These are phyloP conservation scores for Talaromyces albobiverticillius DNA, from an alignment of 2,329 filamentous ascomycete genomes.

Conservation along the genomic window DNA sequence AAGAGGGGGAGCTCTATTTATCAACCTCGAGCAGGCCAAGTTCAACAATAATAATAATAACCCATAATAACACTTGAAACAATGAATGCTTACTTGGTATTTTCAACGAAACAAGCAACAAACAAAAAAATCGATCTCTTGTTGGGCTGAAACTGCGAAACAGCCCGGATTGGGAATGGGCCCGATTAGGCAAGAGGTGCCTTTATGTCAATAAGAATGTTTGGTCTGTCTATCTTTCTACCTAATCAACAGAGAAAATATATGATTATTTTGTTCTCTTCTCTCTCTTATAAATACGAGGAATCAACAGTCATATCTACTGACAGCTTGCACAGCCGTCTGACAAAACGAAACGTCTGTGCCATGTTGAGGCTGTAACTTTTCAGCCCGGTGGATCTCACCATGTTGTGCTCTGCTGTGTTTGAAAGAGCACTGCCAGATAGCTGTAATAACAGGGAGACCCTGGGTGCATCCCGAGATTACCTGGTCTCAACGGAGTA, in stretches of 20 bases:
- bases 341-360: no score
- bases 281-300: no score
- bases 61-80: neutral
- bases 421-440: no score
- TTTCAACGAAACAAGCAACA: neutral
- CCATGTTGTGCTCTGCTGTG: no score
- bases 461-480: no score
- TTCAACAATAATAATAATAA: neutral
- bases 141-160: neutral
- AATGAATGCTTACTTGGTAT: conserved; percentile 1
- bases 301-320: neutral
- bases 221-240: neutral
- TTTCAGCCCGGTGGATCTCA: neutral
- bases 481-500: no score
- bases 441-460: no score
- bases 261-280: no score
- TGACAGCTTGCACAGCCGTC: neutral
- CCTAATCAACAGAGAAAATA: no score
- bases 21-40: neutral
- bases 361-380: neutral
- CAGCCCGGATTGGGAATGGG: neutral
- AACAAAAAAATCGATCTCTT: neutral
- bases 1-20: neutral
- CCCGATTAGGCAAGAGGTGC: neutral
- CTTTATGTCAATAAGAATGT: neutral